Base-by-base conservation (phyloP, 345 rosid species). In the Syzygium jambos region DNA sequence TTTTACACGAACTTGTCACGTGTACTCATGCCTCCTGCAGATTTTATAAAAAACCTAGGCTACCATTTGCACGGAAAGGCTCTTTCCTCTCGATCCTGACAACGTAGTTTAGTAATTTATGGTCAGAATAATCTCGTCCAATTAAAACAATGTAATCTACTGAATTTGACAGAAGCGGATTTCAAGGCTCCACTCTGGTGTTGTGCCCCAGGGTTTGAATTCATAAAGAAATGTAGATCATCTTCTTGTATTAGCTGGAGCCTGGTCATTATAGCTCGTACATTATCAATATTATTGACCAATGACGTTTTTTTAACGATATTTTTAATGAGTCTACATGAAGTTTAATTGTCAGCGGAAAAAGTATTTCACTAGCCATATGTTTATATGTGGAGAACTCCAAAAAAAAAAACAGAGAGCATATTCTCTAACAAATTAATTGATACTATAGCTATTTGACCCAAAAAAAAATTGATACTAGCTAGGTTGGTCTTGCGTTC, bases 321-420 rank as follows among this genome's bases (percentile, higher is more conserved):
- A 9, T 23, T 56, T 4, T 56, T 56, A 23, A 56, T 34, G 49
- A 11, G 4, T 19, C 80, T 17, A 73, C 13, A 61, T n/a, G 17
- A 61, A n/a, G 21, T 30, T n/a, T 59, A 59, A 59, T n/a, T 59
- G 30, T 59, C 30, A 27, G 30, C 27, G 16, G 65, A 59, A 59
- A 51, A 55, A n/a, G 38, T 73, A 73, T 73, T 73, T 73, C 80
- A 38, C 2, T 34, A 19, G 6, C 49, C 43, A 17, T 65, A 65
- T 29, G 10, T 65, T 65, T 43, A 65, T 30, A 29, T 19, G 78
- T 65, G 78, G 78, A 59, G 43, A 65, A 65, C 5, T 30, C 22
- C 8, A 30, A 0, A 2, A 3, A 30, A 65, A 65, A 30, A 16
- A 0, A 17, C 3, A 34, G 12, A 17, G 11, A 17, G 14, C 27